phyloP scores from a whole-genome alignment of 208 protist genomes.

The Trypanosoma grayi region DNA sequence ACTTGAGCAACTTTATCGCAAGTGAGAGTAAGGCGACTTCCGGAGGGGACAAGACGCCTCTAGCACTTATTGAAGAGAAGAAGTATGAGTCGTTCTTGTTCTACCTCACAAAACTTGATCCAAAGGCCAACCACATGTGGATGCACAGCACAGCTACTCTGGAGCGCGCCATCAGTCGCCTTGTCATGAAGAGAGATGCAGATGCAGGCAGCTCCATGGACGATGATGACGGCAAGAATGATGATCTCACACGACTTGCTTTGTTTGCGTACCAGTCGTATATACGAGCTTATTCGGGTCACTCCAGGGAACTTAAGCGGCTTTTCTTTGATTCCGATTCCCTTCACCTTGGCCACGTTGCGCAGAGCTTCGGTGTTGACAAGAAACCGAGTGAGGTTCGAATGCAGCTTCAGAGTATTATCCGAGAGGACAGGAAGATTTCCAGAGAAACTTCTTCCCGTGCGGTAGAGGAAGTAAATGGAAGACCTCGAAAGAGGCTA shows the following conservation, averaged over 20 bases:
- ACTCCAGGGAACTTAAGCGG: conserved; percentile 81
- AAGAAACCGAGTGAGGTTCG: conserved; percentile 84
- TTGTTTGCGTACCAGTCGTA: conserved; percentile 98
- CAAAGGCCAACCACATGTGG: conserved; percentile 79
- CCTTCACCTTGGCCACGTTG: conserved; percentile 95
- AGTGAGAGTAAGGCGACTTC: background rate
- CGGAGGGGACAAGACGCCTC: conserved; percentile 8
- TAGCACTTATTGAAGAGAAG: conserved; percentile 47
- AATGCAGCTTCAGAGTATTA: conserved; percentile 47
- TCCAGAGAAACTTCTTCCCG: conserved; percentile 39
- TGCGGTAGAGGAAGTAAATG: background rate
- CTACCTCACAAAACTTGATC: conserved; percentile 95
- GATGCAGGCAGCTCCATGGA: background rate
- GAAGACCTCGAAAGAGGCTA: conserved; percentile 40
- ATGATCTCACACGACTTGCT: conserved; percentile 95
- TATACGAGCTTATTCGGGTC: conserved; percentile 96
- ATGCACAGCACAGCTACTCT: conserved; percentile 92
- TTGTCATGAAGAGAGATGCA: conserved; percentile 55
- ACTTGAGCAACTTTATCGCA: conserved; percentile 45
- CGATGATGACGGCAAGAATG: conserved; percentile 85
- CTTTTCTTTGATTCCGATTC: conserved; percentile 89
- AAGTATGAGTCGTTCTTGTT: conserved; percentile 85
- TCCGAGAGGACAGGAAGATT: conserved; percentile 67
- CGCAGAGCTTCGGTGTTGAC: conserved; percentile 90
- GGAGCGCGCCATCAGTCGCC: conserved; percentile 90